A percentile compares a stretch with the other conserved stretches of the same genome.
These are phyloP conservation scores for Globisporangium ultimum DNA, from an alignment of 352 stramenopile species.

Conservation along the genomic window DNA sequence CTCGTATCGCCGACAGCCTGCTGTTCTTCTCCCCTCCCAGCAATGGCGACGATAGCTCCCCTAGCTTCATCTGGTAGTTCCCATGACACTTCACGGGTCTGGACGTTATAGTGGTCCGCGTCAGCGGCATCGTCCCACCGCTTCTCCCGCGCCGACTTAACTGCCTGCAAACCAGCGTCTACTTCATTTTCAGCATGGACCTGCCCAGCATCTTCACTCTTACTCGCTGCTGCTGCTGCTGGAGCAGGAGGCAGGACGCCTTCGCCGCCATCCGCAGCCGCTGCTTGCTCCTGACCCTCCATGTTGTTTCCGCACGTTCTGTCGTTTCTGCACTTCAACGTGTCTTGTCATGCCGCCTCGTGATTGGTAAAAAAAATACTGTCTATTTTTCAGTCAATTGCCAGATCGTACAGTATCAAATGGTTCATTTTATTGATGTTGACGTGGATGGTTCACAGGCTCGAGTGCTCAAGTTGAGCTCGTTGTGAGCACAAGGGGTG, in stretches of 20 bases:
- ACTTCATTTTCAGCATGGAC: too few species aligned
- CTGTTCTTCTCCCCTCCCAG: too few species aligned
- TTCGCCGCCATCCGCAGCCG: background rate
- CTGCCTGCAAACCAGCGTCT: too few species aligned
- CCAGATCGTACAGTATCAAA: too few species aligned
- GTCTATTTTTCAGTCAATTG: background rate
- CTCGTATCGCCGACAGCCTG: background rate
- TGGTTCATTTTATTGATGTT: too few species aligned
- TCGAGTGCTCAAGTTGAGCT: too few species aligned
- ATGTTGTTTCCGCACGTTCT: background rate
- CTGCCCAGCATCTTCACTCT: too few species aligned
- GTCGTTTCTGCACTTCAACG: background rate
- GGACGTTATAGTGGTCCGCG: background rate
- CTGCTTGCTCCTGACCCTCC: background rate
- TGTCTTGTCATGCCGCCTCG: background rate
- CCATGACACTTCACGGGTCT: constrained; percentile 4
- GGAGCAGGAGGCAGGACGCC: background rate
- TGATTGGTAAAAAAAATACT: background rate
- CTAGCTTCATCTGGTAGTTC: constrained; percentile 20
- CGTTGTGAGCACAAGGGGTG: too few species aligned
- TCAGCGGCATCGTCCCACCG: background rate
- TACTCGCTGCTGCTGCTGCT: background rate
- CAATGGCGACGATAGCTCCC: constrained; percentile 21
- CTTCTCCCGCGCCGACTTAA: background rate
- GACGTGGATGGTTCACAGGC: too few species aligned